Percentiles rank a stretch among this genome's conserved stretches.
These are phyloP conservation scores for Gracilaria gracilis DNA, from an alignment of 23 red algal species.

Conservation along the genomic window DNA sequence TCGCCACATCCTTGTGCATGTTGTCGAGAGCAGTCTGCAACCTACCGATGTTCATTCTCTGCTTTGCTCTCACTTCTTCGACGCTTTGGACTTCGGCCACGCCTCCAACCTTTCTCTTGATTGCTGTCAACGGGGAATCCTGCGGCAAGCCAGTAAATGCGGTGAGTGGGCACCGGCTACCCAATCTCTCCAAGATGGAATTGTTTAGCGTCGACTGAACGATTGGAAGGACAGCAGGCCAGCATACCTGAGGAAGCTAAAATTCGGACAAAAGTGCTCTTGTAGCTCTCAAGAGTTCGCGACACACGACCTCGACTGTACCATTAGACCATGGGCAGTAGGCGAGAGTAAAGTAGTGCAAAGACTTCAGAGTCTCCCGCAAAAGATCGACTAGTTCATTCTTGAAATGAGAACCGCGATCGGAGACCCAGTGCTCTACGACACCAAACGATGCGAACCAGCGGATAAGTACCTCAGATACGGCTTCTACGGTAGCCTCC, in stretches of 20 bases:
- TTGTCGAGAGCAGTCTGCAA: neutral
- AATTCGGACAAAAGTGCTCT: conserved; percentile 44
- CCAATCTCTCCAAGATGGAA: conserved; percentile 2
- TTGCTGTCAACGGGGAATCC: neutral
- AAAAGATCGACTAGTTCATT: neutral
- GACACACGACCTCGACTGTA: conserved; percentile 35
- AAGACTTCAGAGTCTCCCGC: neutral
- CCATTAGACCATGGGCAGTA: conserved; percentile 55
- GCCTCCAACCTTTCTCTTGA: neutral
- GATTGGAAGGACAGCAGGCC: conserved; percentile 12
- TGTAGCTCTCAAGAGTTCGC: conserved; percentile 5
- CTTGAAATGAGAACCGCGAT: conserved; percentile 30
- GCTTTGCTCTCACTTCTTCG: neutral
- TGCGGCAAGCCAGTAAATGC: neutral
- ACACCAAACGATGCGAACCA: conserved; percentile 15
- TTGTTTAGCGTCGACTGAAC: conserved; percentile 36
- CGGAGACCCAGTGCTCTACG: neutral
- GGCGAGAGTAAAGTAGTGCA: conserved; percentile 50
- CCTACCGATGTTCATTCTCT: neutral
- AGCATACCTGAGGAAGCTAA: conserved; percentile 11
- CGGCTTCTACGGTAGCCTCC: neutral
- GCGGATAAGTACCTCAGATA: neutral
- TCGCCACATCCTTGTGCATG: conserved; percentile 21
- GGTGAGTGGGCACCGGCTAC: neutral
- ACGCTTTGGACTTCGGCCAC: neutral